These are phyloP conservation scores for Fusarium luffae DNA, from an alignment of 2,329 filamentous ascomycete species.

Conservation along the genomic window DNA sequence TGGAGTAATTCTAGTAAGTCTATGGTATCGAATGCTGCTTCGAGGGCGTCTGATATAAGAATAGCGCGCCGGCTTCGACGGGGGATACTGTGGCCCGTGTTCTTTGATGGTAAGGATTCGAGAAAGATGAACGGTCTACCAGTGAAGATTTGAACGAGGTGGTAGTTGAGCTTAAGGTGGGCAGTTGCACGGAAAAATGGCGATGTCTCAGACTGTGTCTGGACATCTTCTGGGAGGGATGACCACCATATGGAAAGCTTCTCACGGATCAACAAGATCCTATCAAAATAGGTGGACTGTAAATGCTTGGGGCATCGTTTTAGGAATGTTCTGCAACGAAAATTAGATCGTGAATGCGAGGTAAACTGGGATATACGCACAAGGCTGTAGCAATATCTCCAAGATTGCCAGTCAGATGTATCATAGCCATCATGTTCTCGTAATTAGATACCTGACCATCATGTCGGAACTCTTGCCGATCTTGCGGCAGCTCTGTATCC, in stretches of 20 bases:
- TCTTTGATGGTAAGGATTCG: not conserved
- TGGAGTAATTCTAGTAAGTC: not conserved
- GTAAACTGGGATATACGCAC: not conserved
- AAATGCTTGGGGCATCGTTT: not conserved
- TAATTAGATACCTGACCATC: not conserved
- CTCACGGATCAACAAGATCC: not conserved
- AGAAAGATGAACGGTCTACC: not conserved
- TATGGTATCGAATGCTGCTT: not conserved
- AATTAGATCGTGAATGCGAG: not conserved
- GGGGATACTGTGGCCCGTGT: not conserved
- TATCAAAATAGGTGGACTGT: not conserved
- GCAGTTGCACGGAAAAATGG: not conserved
- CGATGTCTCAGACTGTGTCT: not conserved
- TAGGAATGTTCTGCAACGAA: not conserved
- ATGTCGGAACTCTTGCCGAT: not conserved
- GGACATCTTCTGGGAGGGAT: not conserved
- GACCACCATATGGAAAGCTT: not conserved
- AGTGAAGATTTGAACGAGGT: not conserved
- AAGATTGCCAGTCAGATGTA: not conserved
- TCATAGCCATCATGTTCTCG: not conserved
- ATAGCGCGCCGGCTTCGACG: not conserved
- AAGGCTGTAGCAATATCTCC: not conserved
- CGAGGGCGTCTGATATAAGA: not conserved
- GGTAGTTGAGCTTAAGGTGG: not conserved
- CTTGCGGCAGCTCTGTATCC: not conserved